Evolutionary conservation across 2,329 filamentous ascomycete species (phyloP).

Genomic region (Fusarium agapanthi): DNA sequence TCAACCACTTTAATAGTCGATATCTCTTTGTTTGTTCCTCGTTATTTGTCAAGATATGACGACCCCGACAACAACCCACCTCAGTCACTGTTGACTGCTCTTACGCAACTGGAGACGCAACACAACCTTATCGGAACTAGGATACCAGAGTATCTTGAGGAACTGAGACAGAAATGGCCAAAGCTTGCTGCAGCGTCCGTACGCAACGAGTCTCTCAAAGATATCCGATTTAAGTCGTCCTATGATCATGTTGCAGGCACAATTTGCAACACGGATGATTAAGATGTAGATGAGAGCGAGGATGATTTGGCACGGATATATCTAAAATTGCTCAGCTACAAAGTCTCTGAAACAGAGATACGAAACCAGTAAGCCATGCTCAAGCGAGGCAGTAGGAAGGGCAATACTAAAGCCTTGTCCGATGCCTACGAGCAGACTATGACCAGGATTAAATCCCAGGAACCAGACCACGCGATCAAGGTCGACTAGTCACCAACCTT

Average conservation of each 20-base stretch:
- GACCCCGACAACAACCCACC: background rate
- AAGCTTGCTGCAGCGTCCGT: background rate
- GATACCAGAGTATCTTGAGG: background rate
- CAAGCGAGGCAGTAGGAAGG: background rate
- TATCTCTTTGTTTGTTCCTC: rapidly evolving
- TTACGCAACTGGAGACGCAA: background rate
- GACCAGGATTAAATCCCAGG: background rate
- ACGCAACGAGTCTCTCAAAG: background rate
- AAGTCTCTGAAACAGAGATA: background rate
- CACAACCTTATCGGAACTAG: background rate
- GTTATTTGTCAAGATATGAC: background rate
- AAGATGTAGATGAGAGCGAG: background rate
- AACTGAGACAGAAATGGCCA: background rate
- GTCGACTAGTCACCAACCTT: rapidly evolving
- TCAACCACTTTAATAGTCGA: background rate
- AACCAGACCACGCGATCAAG: rapidly evolving
- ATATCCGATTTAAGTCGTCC: rapidly evolving
- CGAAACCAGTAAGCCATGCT: background rate
- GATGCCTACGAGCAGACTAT: background rate
- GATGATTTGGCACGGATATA: background rate
- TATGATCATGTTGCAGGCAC: background rate
- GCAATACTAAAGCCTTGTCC: background rate
- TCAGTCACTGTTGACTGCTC: background rate
- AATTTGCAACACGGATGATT: background rate
- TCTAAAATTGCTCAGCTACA: background rate